Percentiles rank a stretch among this genome's conserved stretches.
Evolutionary conservation across 1,284 basidiomycete species (phyloP).

Genomic region (Coniophora puteana): DNA sequence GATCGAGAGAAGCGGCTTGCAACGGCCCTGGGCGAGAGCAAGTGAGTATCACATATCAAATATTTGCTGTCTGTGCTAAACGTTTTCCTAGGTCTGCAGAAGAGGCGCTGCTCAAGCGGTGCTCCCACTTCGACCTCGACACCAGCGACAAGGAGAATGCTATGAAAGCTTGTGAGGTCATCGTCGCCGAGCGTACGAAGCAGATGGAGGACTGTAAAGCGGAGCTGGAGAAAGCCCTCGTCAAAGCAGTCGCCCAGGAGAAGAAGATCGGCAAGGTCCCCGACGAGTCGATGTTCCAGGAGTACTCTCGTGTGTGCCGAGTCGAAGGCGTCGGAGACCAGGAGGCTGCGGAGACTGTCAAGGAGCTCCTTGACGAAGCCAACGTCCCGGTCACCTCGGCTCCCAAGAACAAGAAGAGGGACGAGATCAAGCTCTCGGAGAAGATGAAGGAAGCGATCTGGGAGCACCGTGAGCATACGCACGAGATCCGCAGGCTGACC

Average conservation of each 20-base stretch:
- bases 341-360: constrained; percentile 64
- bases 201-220: constrained; percentile 79
- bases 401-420: constrained; percentile 48
- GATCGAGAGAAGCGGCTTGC: constrained; percentile 89
- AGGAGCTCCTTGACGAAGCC: constrained; percentile 59
- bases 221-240: constrained; percentile 68
- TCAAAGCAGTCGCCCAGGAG: constrained; percentile 63
- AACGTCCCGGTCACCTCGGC: constrained; percentile 44
- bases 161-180: constrained; percentile 90
- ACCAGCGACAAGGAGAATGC: constrained; percentile 63
- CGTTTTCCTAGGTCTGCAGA: constrained; percentile 64
- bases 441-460: constrained; percentile 64
- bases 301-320: constrained; percentile 66
- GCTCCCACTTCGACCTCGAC: constrained; percentile 91
- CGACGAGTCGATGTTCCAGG: constrained; percentile 76
- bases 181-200: constrained; percentile 75
- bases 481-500: constrained; percentile 76
- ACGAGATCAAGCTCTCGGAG: constrained; percentile 51
- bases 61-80: constrained; percentile 3
- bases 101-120: constrained; percentile 89
- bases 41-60: constrained; percentile 41
- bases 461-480: constrained; percentile 84
- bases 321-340: constrained; percentile 72
- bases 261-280: constrained; percentile 59
- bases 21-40: constrained; percentile 85